Evolutionary conservation across 2,329 filamentous ascomycete species (phyloP), one percentile per base, ranked within the genome.

Genomic region (Ramichloridium luteum): DNA sequence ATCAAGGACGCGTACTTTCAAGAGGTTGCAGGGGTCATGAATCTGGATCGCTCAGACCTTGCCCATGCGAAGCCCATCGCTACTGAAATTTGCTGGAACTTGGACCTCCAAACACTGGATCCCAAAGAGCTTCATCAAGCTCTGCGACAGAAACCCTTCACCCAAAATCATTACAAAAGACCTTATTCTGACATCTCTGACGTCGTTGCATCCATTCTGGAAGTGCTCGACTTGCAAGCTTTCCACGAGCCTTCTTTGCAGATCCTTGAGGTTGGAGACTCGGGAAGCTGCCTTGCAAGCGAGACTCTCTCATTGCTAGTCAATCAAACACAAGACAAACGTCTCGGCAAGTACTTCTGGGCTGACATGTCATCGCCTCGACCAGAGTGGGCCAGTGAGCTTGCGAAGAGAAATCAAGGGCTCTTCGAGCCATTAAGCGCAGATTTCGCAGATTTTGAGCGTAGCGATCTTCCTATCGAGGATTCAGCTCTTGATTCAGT

Each of bases 21-120:
- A 16, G 27, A 29, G 18, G 27, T 29, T 16, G 27, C 27, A 6
- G 27, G 27, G 9, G 12, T 9, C 13, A 29, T 29, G 27, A 16
- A 16, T 12, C 16, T 29, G 9, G 14, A 13, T 11, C 5, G 10
- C 5, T 6, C 27, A 6, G n/a, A 13, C 13, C 13, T 13, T 6
- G 13, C 5, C n/a, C n/a, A 29, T 6, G 27, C 27, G 5, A 29
- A 29, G 12, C 27, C n/a, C 6, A 29, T 29, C 18, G 27, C 27
- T 6, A 14, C 27, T 9, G 27, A 9, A 12, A 5, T 29, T 6
- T n/a, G n/a, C n/a, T n/a, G n/a, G n/a, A n/a, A n/a, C n/a, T n/a
- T n/a, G n/a, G n/a, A n/a, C n/a, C n/a, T n/a, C n/a, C n/a, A n/a
- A n/a, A n/a, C n/a, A n/a, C n/a, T n/a, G n/a, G n/a, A n/a, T n/a